phyloP scores from a whole-genome alignment of 768 basidiomycete genomes.

The Clitopilus hobsonii region DNA sequence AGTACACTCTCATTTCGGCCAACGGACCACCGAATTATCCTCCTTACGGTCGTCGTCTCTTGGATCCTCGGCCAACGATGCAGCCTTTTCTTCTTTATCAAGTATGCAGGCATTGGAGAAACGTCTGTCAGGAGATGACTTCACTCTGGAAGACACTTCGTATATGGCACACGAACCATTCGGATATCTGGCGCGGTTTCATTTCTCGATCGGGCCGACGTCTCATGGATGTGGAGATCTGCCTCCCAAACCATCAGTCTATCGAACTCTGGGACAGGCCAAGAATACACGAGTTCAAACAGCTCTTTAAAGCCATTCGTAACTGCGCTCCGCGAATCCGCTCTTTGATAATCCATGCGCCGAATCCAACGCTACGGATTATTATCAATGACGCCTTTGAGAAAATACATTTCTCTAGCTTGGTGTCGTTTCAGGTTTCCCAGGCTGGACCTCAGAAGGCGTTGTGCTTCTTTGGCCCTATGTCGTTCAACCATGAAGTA shows the following conservation, averaged over 20 bases:
- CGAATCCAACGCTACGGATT: background rate
- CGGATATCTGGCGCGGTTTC: slow-evolving; percentile 3
- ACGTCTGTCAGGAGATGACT: background rate
- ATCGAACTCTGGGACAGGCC: background rate
- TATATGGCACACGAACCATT: slow-evolving; percentile 2
- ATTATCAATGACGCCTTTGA: background rate
- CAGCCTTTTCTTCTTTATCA: slow-evolving; percentile 2
- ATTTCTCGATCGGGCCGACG: slow-evolving; percentile 6
- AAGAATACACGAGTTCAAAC: slow-evolving; percentile 1
- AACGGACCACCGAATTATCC: background rate
- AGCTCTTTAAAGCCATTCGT: slow-evolving; percentile 2
- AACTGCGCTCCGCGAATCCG: background rate
- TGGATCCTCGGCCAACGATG: background rate
- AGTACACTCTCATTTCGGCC: background rate
- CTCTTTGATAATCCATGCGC: background rate
- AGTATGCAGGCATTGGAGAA: slow-evolving; percentile 7
- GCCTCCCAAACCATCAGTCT: background rate
- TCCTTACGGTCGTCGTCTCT: background rate
- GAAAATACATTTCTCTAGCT: background rate
- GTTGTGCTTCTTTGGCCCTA: slow-evolving; percentile 3
- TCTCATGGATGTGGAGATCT: background rate
- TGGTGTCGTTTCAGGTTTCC: background rate
- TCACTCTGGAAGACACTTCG: slow-evolving; percentile 4
- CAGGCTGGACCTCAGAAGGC: slow-evolving; percentile 2
- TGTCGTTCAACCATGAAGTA: slow-evolving; percentile 2